Evolutionary conservation across 2,329 filamentous ascomycete species (phyloP).

Genomic region (Basipetospora sp.): DNA sequence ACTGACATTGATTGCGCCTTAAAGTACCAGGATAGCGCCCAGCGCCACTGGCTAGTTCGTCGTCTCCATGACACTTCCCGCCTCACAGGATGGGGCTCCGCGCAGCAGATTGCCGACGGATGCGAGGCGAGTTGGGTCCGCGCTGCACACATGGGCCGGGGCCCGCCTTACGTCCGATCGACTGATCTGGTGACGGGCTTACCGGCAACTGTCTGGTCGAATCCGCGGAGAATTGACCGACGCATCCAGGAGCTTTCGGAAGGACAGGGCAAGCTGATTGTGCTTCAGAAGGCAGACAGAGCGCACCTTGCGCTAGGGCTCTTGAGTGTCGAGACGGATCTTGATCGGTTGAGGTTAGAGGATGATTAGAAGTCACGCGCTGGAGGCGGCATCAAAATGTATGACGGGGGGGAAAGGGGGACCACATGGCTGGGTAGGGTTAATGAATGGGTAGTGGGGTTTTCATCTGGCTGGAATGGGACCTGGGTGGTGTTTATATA

Average conservation of each 20-base stretch:
- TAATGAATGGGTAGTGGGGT: too few relatives aligned
- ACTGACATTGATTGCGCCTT: too few relatives aligned
- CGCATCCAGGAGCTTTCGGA: constrained; percentile 33
- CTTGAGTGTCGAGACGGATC: constrained; percentile 62
- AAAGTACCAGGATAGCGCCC: constrained; percentile 54
- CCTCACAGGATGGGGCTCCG: constrained; percentile 77
- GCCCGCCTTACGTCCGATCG: constrained; percentile 54
- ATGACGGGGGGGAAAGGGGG: too few relatives aligned
- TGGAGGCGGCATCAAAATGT: too few relatives aligned
- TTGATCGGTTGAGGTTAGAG: constrained; percentile 46
- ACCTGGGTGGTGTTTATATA: too few relatives aligned
- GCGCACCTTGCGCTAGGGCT: constrained; percentile 67
- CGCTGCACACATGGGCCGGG: constrained; percentile 55
- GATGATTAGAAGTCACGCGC: constrained; percentile 18
- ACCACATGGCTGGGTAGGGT: too few relatives aligned
- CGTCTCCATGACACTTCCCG: constrained; percentile 61
- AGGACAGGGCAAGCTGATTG: constrained; percentile 28
- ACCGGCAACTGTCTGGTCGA: constrained; percentile 30
- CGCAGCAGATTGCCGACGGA: constrained; percentile 64
- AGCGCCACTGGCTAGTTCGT: constrained; percentile 64
- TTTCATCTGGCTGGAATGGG: too few relatives aligned
- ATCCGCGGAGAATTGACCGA: constrained; percentile 34
- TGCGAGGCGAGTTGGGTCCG: constrained; percentile 77
- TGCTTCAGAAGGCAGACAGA: constrained; percentile 44
- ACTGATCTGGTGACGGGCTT: constrained; percentile 16